Evolutionary conservation across 345 rosid species (phyloP).

Genomic region (Euphorbia pulcherrima): DNA sequence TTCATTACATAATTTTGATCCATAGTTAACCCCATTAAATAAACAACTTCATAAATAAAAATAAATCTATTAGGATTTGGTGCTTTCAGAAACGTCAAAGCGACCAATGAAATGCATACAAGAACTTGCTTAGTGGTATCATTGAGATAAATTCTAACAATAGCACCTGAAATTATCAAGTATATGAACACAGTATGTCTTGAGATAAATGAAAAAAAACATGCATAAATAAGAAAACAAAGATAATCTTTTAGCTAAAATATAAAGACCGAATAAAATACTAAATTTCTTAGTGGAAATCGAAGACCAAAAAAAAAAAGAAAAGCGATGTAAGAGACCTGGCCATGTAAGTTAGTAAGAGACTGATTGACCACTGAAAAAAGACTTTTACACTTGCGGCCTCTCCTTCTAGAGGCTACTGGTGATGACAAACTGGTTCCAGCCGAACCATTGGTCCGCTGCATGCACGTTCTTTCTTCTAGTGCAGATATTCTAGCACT

Average conservation of each 20-base stretch:
- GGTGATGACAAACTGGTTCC: neutral
- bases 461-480: neutral
- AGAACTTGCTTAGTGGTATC: neutral
- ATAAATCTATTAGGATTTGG: neutral
- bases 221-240: neutral
- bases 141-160: no score
- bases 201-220: neutral
- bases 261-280: neutral
- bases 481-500: constrained; percentile 10
- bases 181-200: neutral
- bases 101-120: neutral
- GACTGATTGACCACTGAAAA: constrained; percentile 2
- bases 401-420: neutral
- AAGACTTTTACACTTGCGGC: constrained; percentile 8
- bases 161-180: no score
- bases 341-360: neutral
- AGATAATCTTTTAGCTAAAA: neutral
- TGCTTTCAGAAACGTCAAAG: neutral
- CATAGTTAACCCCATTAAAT: neutral
- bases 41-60: neutral
- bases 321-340: no score
- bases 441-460: neutral
- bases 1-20: no score
- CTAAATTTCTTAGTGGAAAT: neutral
- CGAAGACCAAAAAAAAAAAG: no score